phyloP scores from a whole-genome alignment of 768 basidiomycete genomes.

The Mrakia frigida region DNA sequence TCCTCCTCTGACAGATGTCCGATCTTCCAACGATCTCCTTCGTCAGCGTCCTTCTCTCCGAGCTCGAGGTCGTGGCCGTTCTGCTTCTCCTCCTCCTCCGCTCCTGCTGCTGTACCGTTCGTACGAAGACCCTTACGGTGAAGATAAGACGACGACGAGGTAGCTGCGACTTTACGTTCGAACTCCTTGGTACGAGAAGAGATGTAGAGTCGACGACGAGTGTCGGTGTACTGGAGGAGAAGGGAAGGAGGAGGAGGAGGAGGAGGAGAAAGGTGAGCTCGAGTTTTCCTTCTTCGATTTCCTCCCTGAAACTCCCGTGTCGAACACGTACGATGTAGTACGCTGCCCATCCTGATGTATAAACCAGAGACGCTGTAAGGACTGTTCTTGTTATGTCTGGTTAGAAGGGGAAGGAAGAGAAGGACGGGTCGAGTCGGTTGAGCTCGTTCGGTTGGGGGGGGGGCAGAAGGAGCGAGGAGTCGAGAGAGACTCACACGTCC shows the following conservation, averaged over 20 bases:
- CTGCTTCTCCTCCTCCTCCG: no score
- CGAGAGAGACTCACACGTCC: background rate
- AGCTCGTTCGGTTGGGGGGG: background rate
- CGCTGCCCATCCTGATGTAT: slow-evolving; percentile 21
- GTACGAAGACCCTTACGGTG: background rate
- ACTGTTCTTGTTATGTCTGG: slow-evolving; percentile 9
- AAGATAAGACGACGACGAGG: background rate
- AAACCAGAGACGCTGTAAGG: slow-evolving; percentile 1
- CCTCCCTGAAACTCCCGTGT: no score
- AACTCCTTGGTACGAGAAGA: slow-evolving; percentile 13
- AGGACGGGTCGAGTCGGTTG: background rate
- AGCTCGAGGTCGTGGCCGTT: background rate
- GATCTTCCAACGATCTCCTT: background rate
- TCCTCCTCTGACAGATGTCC: slow-evolving; percentile 35
- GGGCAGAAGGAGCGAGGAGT: background rate
- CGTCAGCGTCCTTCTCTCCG: background rate
- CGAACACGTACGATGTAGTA: slow-evolving; percentile 24
- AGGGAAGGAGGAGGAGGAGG: background rate
- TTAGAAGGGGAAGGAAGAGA: background rate
- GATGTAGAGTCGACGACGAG: slow-evolving; percentile 19
- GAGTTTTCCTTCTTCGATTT: background rate
- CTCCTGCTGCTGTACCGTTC: background rate
- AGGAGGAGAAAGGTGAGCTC: background rate
- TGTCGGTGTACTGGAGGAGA: slow-evolving; percentile 28
- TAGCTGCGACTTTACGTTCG: slow-evolving; percentile 10